phyloP scores from a whole-genome alignment of 106 monocot genomes.

The Amphibolis antarctica region DNA sequence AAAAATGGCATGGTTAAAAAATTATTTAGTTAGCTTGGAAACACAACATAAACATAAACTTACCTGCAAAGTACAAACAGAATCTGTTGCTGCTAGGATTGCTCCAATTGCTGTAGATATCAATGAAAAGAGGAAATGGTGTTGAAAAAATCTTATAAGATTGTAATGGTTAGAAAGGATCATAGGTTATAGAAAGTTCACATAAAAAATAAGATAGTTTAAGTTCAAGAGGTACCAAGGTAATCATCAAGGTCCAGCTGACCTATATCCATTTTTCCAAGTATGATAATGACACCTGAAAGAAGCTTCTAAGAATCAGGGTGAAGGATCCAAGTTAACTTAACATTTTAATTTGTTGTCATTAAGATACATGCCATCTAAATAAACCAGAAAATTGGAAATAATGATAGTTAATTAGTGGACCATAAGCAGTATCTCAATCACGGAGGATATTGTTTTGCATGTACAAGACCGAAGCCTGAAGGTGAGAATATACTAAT shows the following conservation, averaged over 20 bases:
- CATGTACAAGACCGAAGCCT: too few relatives aligned
- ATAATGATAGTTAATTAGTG: too few relatives aligned
- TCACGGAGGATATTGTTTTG: too few relatives aligned
- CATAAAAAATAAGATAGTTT: too few relatives aligned
- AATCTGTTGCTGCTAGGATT: constrained; percentile 97
- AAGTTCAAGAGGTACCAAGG: constrained; percentile 45
- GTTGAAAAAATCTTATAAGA: background rate
- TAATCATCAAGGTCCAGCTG: constrained; percentile 55
- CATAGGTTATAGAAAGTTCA: background rate
- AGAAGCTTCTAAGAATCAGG: background rate
- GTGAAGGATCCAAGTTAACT: too few relatives aligned
- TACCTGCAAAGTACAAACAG: constrained; percentile 98
- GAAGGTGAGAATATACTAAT: too few relatives aligned
- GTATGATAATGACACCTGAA: constrained; percentile 59
- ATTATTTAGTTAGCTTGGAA: background rate
- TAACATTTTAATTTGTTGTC: too few relatives aligned
- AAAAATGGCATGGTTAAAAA: background rate
- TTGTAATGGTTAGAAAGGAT: background rate
- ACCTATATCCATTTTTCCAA: constrained; percentile 53
- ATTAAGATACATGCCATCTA: too few relatives aligned
- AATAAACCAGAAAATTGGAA: too few relatives aligned
- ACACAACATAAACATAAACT: background rate
- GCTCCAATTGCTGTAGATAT: constrained; percentile 80
- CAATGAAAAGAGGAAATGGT: background rate
- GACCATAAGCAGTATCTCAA: too few relatives aligned